A percentile compares a stretch with the other conserved stretches of the same genome.
Conservation (phyloP, 1,139 yeast species). For the Nakaseomyces sp. region DNA sequence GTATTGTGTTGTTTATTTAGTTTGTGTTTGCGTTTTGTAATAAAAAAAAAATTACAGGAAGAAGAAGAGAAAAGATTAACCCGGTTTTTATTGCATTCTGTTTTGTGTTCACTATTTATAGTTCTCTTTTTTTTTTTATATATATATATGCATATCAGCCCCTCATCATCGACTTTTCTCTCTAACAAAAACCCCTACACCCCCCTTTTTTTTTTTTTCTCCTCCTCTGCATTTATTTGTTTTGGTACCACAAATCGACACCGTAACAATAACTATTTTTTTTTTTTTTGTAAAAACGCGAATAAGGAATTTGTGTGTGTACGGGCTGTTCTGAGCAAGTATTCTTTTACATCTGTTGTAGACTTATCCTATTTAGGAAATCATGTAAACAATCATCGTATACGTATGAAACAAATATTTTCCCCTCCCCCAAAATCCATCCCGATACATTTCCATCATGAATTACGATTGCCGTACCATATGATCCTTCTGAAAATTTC, state of each 20-base stretch:
- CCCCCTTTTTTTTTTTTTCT: neutral
- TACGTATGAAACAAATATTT: neutral
- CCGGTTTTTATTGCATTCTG: no score
- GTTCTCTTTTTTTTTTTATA: no score
- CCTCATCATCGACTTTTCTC: neutral
- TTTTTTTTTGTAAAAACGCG: no score
- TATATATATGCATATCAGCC: neutral
- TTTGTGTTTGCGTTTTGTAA: no score
- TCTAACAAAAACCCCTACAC: neutral
- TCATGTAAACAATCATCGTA: neutral
- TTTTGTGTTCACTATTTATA: no score
- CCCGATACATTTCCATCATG: neutral
- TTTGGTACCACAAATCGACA: neutral
- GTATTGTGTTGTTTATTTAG: no score
- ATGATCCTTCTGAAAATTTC: no score
- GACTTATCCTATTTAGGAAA: neutral
- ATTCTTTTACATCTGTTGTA: neutral
- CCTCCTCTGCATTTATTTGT: neutral
- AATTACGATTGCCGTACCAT: neutral
- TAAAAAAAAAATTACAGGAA: no score
- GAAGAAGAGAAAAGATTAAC: no score
- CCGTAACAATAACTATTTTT: neutral
- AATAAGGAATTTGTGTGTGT: no score
- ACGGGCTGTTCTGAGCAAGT: neutral
- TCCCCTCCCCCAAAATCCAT: no score